Base-by-base conservation (phyloP, 495 filamentous ascomycete genomes). In the Neurospora cerealis region DNA sequence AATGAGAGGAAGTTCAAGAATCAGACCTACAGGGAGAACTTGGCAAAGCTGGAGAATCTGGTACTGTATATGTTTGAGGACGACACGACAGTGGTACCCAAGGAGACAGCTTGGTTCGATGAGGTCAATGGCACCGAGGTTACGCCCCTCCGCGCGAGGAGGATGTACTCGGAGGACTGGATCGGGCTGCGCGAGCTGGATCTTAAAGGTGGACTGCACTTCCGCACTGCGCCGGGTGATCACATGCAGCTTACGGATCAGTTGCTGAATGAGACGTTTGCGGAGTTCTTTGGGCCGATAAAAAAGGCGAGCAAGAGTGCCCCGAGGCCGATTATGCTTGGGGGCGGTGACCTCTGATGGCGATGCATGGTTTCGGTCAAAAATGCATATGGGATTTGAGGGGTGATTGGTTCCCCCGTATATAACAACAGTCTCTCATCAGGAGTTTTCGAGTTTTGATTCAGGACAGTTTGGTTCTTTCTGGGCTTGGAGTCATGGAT, bases 151-250 rank as follows among this genome's bases (percentile, higher is more conserved):
- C 83, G 88, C 72, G 87, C 96, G n/a, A 84, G 93, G 73, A 83
- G 80, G 72, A 81, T 98, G 38, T 98, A 97, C 79, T 88, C 87
- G 78, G 93, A 98, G 84, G 96, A 99, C 84, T 99, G 96, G 96
- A 76, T 99, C 28, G 96, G 96, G 2, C 82, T 99, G 83, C 92
- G 88, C 83, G 83, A 82, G 77, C 83, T 99, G 78, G 96, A 96
- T 83, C 85, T 92, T 82, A 89, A 92, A 83, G 93, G 90, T 3
- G 91, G 88, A 28, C 82, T 99, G 74, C 88, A 91, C 70, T 97
- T 97, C 82, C 83, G 87, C 83, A 87, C 85, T 5, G 82, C 87
- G 2, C 86, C 89, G 8, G 96, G 96, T 3, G 84, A 86, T 13
- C 96, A 99, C 85, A 98, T 99, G 96, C 81, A 89, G 73, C 78